Evolutionary conservation across 805 yeast species (phyloP).

Genomic region (Lachancea waltii): DNA sequence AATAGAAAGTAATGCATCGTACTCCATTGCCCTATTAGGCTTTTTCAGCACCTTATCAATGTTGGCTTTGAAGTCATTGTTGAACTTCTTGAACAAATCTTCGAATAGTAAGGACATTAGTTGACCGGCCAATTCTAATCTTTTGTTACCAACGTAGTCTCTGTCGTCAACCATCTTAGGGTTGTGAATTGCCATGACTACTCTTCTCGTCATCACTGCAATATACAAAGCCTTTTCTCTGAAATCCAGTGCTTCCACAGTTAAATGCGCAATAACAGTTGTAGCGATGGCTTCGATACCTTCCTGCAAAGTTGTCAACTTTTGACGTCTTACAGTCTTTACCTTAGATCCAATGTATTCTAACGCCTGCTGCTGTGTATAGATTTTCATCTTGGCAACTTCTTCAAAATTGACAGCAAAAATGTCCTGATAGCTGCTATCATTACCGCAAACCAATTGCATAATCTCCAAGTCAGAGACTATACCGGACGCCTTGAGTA

Average conservation of each 20-base stretch:
- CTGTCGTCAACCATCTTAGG: conserved; percentile 97
- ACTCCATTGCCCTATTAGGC: conserved; percentile 91
- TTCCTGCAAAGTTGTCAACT: conserved; percentile 75
- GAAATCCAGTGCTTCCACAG: conserved; percentile 78
- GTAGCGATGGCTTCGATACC: conserved; percentile 96
- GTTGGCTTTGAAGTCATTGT: conserved; percentile 87
- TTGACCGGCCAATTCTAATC: conserved; percentile 96
- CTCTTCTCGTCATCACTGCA: conserved; percentile 95
- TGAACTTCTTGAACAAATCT: conserved; percentile 94
- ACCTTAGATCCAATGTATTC: conserved; percentile 88
- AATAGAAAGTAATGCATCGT: conserved; percentile 85
- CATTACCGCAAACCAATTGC: conserved; percentile 89
- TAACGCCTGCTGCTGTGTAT: conserved; percentile 89
- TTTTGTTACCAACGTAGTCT: conserved; percentile 96
- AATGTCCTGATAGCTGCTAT: conserved; percentile 81
- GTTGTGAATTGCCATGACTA: conserved; percentile 89
- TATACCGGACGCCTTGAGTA: conserved; percentile 90
- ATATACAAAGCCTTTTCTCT: conserved; percentile 90
- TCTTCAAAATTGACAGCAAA: conserved; percentile 94
- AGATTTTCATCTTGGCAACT: conserved; percentile 75
- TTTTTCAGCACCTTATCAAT: conserved; percentile 90
- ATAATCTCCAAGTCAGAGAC: conserved; percentile 87
- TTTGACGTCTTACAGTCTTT: conserved; percentile 88
- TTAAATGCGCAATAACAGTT: conserved; percentile 89
- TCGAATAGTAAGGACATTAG: conserved; percentile 90